Percentiles rank a stretch among this genome's conserved stretches.
Evolutionary conservation across 768 basidiomycete species (phyloP).

Genomic region (Boletus patriciae): DNA sequence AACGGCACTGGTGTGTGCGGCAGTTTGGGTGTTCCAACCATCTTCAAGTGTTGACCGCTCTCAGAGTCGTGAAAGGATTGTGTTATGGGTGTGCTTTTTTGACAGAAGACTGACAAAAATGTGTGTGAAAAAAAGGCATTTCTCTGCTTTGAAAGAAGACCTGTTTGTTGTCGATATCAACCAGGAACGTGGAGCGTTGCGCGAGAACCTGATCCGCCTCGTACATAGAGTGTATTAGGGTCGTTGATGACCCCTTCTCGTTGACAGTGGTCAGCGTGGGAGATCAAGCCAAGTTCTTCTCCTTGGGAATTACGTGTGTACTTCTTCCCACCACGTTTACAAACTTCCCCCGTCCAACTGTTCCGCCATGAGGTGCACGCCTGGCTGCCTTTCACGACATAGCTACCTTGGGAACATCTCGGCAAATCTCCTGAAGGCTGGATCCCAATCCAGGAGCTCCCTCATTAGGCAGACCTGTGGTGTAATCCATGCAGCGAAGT

Average conservation of each 20-base stretch:
- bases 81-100: neutral
- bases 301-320: conserved; percentile 18
- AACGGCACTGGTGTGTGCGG: neutral
- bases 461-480: neutral
- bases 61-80: neutral
- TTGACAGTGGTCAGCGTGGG: conserved; percentile 10
- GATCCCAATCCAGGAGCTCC: neutral
- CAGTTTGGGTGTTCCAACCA: too few relatives aligned
- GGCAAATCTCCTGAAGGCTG: conserved; percentile 20
- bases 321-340: conserved; percentile 2
- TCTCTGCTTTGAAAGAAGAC: conserved; percentile 5
- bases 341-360: conserved; percentile 5
- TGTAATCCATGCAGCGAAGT: neutral
- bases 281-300: neutral
- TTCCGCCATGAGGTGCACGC: conserved; percentile 20
- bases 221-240: conserved; percentile 1
- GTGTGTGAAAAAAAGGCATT: neutral
- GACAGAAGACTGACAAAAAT: neutral
- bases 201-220: conserved; percentile 10
- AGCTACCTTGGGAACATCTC: conserved; percentile 27
- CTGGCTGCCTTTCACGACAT: conserved; percentile 11
- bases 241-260: conserved; percentile 8
- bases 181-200: conserved; percentile 6
- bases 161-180: conserved; percentile 1
- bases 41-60: neutral